These are phyloP conservation scores for Populus alba DNA, from an alignment of 345 rosid species.

Conservation along the genomic window DNA sequence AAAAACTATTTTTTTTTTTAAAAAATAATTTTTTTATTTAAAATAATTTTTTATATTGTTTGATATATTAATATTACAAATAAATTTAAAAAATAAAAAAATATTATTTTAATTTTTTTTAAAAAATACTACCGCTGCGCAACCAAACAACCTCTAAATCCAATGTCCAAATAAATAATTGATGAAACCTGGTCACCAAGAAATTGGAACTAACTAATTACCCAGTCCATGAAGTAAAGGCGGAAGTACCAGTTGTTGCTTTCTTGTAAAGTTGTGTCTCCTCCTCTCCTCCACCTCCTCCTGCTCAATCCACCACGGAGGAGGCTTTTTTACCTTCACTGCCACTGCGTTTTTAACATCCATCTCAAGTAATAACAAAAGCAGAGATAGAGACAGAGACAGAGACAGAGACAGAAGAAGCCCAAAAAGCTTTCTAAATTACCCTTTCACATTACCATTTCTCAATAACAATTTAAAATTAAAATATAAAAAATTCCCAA, in stretches of 20 bases:
- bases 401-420: background rate
- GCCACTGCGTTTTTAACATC: background rate
- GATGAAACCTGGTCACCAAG: no score
- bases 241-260: background rate
- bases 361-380: no score
- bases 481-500: background rate
- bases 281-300: background rate
- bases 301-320: background rate
- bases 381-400: background rate
- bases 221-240: background rate
- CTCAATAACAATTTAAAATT: background rate
- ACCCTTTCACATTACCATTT: background rate
- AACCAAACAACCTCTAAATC: no score
- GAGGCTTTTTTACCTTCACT: background rate
- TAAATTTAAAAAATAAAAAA: no score
- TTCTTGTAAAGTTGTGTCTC: background rate
- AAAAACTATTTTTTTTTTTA: no score
- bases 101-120: no score
- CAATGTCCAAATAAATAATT: no score
- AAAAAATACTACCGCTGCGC: no score
- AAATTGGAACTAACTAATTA: no score
- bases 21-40: no score
- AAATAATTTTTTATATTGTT: no score
- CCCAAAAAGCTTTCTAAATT: background rate
- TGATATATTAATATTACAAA: no score